Evolutionary conservation across 1,284 basidiomycete species (phyloP).

Genomic region (Fomitopsis schrenkii): DNA sequence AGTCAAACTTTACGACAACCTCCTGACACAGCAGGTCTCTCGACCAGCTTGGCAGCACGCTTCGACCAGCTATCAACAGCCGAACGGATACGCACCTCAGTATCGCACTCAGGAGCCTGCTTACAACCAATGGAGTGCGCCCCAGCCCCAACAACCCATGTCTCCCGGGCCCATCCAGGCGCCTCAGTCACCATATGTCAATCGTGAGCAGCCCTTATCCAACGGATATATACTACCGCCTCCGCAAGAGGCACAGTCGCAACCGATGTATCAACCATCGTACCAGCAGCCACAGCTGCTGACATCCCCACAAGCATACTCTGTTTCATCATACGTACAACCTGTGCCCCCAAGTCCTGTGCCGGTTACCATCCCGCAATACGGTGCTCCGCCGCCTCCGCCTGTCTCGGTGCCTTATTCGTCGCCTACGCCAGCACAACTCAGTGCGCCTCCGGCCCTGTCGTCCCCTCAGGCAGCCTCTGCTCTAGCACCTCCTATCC

Average conservation of each 20-base stretch:
- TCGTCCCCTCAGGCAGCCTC: constrained; percentile 10
- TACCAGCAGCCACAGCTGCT: constrained; percentile 5
- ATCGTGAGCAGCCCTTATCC: constrained; percentile 4
- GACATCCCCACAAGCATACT: constrained; percentile 8
- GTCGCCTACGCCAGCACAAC: constrained; percentile 9
- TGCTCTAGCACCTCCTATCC: constrained; percentile 7
- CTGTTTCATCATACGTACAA: constrained; percentile 8
- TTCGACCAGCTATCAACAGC: constrained; percentile 15
- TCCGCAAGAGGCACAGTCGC: constrained; percentile 9
- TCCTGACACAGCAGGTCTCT: constrained; percentile 81
- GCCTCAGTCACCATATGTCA: constrained; percentile 14
- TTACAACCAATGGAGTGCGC: constrained; percentile 25
- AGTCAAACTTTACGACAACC: constrained; percentile 84
- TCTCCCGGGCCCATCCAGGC: constrained; percentile 8
- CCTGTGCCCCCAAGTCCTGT: constrained; percentile 10
- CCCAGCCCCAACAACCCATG: constrained; percentile 13
- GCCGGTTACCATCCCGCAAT: constrained; percentile 26
- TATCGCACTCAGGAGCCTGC: constrained; percentile 22
- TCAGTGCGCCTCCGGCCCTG: constrained; percentile 11
- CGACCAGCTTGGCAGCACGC: constrained; percentile 56
- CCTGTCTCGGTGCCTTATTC: constrained; percentile 11
- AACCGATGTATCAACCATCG: constrained; percentile 16
- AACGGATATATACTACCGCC: constrained; percentile 14
- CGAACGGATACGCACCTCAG: constrained; percentile 22
- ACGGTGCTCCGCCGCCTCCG: constrained; percentile 11